Conservation (phyloP, 1,284 basidiomycete species). For the Malassezia slooffiae region DNA sequence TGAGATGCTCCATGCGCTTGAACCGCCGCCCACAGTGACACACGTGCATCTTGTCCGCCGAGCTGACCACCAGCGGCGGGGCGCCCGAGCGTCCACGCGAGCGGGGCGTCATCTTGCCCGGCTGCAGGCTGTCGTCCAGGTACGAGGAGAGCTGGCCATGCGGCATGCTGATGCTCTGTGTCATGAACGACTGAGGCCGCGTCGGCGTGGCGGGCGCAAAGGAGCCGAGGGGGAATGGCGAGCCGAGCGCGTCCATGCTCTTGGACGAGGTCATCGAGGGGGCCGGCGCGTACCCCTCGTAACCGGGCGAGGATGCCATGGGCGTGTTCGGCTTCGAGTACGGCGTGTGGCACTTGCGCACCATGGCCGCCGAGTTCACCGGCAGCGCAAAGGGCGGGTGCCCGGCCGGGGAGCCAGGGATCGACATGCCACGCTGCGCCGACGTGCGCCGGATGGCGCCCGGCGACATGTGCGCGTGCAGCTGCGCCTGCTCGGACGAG, state of each 20-base stretch:
- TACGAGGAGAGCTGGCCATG: slow-evolving; percentile 16
- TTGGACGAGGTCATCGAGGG: slow-evolving; percentile 26
- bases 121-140: slow-evolving; percentile 17
- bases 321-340: slow-evolving; percentile 10
- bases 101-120: too few species aligned
- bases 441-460: too few species aligned
- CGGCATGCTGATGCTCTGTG: slow-evolving; percentile 14
- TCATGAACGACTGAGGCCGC: slow-evolving; percentile 1
- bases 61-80: slow-evolving; percentile 42
- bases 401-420: slow-evolving; percentile 24
- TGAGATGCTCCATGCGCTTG: slow-evolving; percentile 45
- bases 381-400: slow-evolving; percentile 4
- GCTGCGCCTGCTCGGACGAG: slow-evolving; percentile 3
- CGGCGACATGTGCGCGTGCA: not conserved
- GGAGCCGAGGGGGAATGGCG: slow-evolving; percentile 18
- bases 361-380: slow-evolving; percentile 8
- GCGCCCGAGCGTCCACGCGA: slow-evolving; percentile 22
- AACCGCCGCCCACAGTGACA: slow-evolving; percentile 45
- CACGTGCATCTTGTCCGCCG: slow-evolving; percentile 42
- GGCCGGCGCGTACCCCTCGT: slow-evolving; percentile 1
- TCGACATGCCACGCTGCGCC: slow-evolving; percentile 9
- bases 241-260: slow-evolving; percentile 26
- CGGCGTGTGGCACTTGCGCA: slow-evolving; percentile 13
- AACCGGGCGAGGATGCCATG: not conserved
- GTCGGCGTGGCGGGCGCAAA: slow-evolving; percentile 17